Conservation (phyloP, 2,329 filamentous ascomycete species). For the Hawksworthiomyces lignivorus region DNA sequence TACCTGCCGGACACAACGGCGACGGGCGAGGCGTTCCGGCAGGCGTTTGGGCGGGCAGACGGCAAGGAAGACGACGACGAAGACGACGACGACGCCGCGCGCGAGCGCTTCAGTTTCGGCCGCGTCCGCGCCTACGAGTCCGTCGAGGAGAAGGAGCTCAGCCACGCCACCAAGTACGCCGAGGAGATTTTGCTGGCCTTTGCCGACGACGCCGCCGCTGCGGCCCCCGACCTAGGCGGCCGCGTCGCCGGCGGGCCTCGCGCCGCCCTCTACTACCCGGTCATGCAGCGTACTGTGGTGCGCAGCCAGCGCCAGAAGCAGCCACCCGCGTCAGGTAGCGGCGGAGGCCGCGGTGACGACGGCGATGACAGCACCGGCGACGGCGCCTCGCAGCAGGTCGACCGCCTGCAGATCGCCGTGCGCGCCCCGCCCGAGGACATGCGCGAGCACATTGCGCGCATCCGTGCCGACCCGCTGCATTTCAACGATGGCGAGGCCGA, state of each 20-base stretch:
- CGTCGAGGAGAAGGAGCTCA: conserved; percentile 47
- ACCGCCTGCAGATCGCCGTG: conserved; percentile 48
- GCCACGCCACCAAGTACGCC: conserved; percentile 53
- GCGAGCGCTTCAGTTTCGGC: conserved; percentile 52
- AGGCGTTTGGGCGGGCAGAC: conserved; percentile 52
- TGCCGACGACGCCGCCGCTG: conserved; percentile 37
- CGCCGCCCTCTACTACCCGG: conserved; percentile 60
- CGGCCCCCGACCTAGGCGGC: conserved; percentile 20
- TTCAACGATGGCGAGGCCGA: conserved; percentile 32
- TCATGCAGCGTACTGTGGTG: conserved; percentile 57
- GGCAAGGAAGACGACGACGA: conserved; percentile 44
- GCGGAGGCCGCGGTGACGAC: conserved; percentile 41
- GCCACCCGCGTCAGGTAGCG: conserved; percentile 51
- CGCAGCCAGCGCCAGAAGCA: conserved; percentile 57
- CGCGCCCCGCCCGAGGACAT: conserved; percentile 49
- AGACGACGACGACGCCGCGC: conserved; percentile 35
- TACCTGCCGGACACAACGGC: conserved; percentile 47
- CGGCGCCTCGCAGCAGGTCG: conserved; percentile 40
- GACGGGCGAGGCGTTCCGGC: conserved; percentile 48
- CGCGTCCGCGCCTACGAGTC: conserved; percentile 59
- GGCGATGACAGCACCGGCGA: conserved; percentile 21
- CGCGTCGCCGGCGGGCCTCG: conserved; percentile 40
- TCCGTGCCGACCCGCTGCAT: conserved; percentile 45
- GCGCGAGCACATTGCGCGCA: conserved; percentile 42
- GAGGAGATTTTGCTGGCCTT: conserved; percentile 56